phyloP scores from a whole-genome alignment of 345 rosid species.

The Trapa incisa region DNA sequence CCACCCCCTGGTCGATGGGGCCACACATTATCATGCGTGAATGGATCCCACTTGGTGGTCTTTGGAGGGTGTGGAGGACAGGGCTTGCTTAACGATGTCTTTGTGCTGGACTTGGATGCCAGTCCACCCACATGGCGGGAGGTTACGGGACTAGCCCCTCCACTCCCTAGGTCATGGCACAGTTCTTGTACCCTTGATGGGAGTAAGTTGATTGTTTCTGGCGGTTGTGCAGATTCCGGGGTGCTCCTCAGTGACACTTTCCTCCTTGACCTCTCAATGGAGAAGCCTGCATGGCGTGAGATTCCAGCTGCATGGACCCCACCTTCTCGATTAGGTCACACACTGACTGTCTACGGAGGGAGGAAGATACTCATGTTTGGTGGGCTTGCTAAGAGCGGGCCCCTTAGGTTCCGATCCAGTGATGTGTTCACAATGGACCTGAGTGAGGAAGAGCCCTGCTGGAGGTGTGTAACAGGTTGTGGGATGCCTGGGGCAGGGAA shows the following conservation, averaged over 20 bases:
- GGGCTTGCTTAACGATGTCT: conserved; percentile 76
- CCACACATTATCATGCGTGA: conserved; percentile 70
- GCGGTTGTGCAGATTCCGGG: conserved; percentile 89
- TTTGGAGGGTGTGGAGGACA: conserved; percentile 90
- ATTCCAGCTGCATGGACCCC: conserved; percentile 84
- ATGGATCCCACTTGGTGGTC: conserved; percentile 70
- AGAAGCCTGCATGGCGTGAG: conserved; percentile 84
- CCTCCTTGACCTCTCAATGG: conserved; percentile 74
- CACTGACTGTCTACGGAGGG: conserved; percentile 70
- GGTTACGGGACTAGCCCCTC: conserved; percentile 77
- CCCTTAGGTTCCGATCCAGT: conserved; percentile 71
- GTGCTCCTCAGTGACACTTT: conserved; percentile 85
- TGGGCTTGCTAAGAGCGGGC: conserved; percentile 81
- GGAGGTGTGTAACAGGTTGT: conserved; percentile 73
- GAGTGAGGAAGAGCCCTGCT: conserved; percentile 75
- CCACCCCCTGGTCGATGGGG: conserved; percentile 94
- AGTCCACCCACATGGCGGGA: conserved; percentile 85
- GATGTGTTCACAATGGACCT: conserved; percentile 86
- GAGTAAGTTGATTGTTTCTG: conserved; percentile 71
- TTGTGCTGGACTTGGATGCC: conserved; percentile 70
- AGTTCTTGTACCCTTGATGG: conserved; percentile 95
- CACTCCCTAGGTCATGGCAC: conserved; percentile 86
- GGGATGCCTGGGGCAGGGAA: conserved; percentile 87
- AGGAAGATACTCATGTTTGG: conserved; percentile 84
- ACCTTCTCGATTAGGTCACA: conserved; percentile 78